Evolutionary conservation across 2,329 filamentous ascomycete species (phyloP), one percentile per base, ranked within the genome.

Genomic region (Zymoseptoria tritici): DNA sequence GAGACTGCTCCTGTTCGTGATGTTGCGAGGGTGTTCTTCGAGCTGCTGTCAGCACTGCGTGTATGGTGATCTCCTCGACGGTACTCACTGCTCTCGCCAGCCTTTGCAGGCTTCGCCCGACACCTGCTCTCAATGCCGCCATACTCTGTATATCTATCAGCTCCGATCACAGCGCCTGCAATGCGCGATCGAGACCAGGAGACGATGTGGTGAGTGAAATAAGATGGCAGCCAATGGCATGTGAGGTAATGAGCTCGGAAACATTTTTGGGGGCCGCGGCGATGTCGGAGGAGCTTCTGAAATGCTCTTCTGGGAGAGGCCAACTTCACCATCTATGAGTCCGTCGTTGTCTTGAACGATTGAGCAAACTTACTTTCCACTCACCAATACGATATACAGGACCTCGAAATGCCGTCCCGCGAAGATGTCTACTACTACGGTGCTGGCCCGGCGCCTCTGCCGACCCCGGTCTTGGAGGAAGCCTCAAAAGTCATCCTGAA

Each of bases 381-480:
- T 29, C 26, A 29, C 6, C 26, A 29, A 29, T 2, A 8, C 26
- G 26, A 29, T 29, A 29, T 46, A 26, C 54, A 46, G 24, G n/a
- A n/a, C 5, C 13, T 16, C 57, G 67, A 36, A 19, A 90, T 93
- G 89, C 86, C 88, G 69, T 79, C 83, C 64, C 82, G 90, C 75
- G 80, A 85, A 68, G 87, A 93, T 64, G 84, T 94, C 73, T 83
- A 86, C 66, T 94, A 95, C 77, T 96, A 96, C 68, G 91, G 92
- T 62, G 92, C 93, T 57, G 93, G 93, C 64, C 93, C 93, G 54
- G 91, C 93, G n/a, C 80, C 85, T 31, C 82, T 97, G 19, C 92
- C 92, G 22, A 95, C 90, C 11, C 77, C 84, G 3, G 89, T 97
- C 21, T 83, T 97, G 55, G 85, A 94, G 74, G 81, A 80, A 52